These are phyloP conservation scores for Saturnispora ahearnii DNA, from an alignment of 805 yeast species.

Conservation along the genomic window DNA sequence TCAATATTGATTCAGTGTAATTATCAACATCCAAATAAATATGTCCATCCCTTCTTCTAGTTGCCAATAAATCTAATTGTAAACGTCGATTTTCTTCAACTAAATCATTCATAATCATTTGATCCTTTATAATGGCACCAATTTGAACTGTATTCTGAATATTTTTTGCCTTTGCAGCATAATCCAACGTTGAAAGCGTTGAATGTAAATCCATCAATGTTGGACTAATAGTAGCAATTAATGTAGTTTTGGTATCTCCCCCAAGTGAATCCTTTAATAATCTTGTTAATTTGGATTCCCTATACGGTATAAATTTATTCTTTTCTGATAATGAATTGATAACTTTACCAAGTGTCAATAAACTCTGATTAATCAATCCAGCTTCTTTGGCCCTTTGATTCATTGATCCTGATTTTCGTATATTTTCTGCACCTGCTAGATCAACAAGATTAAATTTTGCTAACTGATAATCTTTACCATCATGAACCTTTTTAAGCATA, in stretches of 20 bases:
- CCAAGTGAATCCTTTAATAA: slow-evolving; percentile 71
- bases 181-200: slow-evolving; percentile 44
- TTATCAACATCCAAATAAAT: slow-evolving; percentile 53
- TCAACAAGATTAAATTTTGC: slow-evolving; percentile 58
- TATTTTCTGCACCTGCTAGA: slow-evolving; percentile 91
- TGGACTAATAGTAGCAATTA: slow-evolving; percentile 84
- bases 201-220: slow-evolving; percentile 39
- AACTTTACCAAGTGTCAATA: slow-evolving; percentile 81
- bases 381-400: slow-evolving; percentile 88
- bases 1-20: slow-evolving; percentile 42
- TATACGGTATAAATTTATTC: slow-evolving; percentile 59
- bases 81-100: slow-evolving; percentile 37
- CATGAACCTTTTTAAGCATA: slow-evolving; percentile 35
- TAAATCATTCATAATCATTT: slow-evolving; percentile 36
- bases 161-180: slow-evolving; percentile 49
- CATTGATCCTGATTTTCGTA: slow-evolving; percentile 77
- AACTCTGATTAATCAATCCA: slow-evolving; percentile 83
- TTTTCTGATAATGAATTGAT: slow-evolving; percentile 66
- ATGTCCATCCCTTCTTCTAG: slow-evolving; percentile 52
- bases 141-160: slow-evolving; percentile 44
- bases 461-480: slow-evolving; percentile 21
- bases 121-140: slow-evolving; percentile 36
- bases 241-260: slow-evolving; percentile 79
- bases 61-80: slow-evolving; percentile 48
- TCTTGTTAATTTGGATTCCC: slow-evolving; percentile 73